Evolutionary conservation across 345 rosid genomes (phyloP).

Genomic region (Salix suchowensis): DNA sequence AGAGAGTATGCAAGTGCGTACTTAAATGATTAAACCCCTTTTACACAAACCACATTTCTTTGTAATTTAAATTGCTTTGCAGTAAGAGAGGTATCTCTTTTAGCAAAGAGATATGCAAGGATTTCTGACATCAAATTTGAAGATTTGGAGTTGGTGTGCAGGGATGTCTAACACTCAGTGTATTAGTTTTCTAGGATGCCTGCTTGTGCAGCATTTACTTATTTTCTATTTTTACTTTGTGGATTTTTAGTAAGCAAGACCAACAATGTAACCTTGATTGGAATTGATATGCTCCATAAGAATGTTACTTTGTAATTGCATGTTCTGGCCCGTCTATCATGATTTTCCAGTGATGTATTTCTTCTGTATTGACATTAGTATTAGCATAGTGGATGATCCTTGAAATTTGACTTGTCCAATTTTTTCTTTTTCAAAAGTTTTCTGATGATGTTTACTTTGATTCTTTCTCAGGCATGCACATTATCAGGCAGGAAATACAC

Average conservation of each 20-base stretch:
- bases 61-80: background rate
- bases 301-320: background rate
- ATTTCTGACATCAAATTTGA: background rate
- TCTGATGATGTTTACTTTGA: slow-evolving; percentile 4
- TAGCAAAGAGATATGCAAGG: background rate
- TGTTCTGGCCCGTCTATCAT: background rate
- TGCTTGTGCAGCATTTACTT: background rate
- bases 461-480: slow-evolving; percentile 65
- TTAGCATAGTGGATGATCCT: background rate
- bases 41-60: background rate
- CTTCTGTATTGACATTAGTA: background rate
- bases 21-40: background rate
- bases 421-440: background rate
- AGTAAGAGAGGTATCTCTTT: background rate
- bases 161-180: background rate
- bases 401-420: background rate
- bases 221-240: background rate
- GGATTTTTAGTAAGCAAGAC: background rate
- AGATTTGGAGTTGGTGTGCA: background rate
- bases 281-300: background rate
- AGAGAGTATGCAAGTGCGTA: background rate
- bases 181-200: background rate
- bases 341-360: background rate
- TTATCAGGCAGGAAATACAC: slow-evolving; percentile 88
- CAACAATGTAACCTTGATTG: background rate